These are phyloP conservation scores for Solanum habrochaites DNA, from an alignment of 257 asterid genomes.

Conservation along the genomic window DNA sequence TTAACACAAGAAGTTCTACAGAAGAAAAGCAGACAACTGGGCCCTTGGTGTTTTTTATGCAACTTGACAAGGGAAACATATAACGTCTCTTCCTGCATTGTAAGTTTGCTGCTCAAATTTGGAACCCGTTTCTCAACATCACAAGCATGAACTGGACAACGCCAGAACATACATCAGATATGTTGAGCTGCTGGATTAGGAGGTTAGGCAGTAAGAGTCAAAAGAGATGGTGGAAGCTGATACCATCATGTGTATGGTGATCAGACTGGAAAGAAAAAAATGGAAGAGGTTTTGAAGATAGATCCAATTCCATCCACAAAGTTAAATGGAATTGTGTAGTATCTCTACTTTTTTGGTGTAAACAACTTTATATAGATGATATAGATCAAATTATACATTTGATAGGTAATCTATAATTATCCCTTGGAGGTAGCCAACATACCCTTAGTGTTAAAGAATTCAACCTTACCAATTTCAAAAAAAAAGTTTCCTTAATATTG, in stretches of 20 bases:
- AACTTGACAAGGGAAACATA: background rate
- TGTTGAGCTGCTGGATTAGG: background rate
- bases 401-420: background rate
- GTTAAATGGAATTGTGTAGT: background rate
- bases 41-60: background rate
- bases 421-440: background rate
- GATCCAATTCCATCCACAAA: background rate
- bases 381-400: background rate
- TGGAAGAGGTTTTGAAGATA: background rate
- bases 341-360: background rate
- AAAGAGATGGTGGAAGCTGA: too few species aligned
- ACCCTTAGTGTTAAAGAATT: background rate
- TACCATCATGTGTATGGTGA: too few species aligned
- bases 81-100: background rate
- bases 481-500: background rate
- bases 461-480: background rate
- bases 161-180: background rate
- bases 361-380: background rate
- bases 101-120: background rate
- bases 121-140: background rate
- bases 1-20: background rate
- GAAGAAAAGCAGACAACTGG: background rate
- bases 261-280: too few species aligned
- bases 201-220: too few species aligned
- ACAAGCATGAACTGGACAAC: background rate